Evolutionary conservation across 2,329 filamentous ascomycete genomes (phyloP).

Genomic region (Apiospora arundinis): DNA sequence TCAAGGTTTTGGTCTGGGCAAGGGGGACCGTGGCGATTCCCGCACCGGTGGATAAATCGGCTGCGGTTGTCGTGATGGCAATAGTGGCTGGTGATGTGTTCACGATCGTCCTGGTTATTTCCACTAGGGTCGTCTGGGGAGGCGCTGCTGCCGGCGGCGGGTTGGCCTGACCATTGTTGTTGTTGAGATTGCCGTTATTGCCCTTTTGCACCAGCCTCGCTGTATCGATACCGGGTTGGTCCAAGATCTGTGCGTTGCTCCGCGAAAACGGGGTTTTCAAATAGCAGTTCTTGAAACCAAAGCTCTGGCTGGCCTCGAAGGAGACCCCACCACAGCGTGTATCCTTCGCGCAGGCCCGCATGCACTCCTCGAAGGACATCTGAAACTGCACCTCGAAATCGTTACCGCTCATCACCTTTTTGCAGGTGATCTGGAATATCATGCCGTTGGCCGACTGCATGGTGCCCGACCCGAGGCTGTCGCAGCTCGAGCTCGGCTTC

Average conservation of each 20-base stretch:
- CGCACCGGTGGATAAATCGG: background rate
- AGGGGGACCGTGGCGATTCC: background rate
- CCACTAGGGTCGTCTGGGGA: background rate
- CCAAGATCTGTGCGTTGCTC: background rate
- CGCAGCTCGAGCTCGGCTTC: constrained; percentile 27
- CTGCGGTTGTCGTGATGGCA: background rate
- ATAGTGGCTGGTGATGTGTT: background rate
- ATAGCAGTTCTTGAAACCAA: constrained; percentile 34
- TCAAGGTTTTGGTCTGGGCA: background rate
- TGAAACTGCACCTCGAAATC: constrained; percentile 31
- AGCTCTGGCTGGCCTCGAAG: constrained; percentile 35
- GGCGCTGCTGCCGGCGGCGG: background rate
- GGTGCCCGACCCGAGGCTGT: constrained; percentile 26
- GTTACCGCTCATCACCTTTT: constrained; percentile 24
- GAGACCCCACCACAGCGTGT: constrained; percentile 38
- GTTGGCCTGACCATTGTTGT: background rate
- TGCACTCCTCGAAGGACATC: constrained; percentile 28
- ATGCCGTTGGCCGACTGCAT: background rate
- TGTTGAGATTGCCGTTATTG: background rate
- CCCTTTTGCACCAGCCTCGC: background rate
- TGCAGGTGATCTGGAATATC: constrained; percentile 27
- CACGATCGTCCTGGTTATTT: background rate
- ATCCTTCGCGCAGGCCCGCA: constrained; percentile 27
- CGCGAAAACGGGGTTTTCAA: constrained; percentile 30
- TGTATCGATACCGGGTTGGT: background rate